These are phyloP conservation scores for Nothopassalora personata DNA, from an alignment of 2,329 filamentous ascomycete genomes.

Conservation along the genomic window DNA sequence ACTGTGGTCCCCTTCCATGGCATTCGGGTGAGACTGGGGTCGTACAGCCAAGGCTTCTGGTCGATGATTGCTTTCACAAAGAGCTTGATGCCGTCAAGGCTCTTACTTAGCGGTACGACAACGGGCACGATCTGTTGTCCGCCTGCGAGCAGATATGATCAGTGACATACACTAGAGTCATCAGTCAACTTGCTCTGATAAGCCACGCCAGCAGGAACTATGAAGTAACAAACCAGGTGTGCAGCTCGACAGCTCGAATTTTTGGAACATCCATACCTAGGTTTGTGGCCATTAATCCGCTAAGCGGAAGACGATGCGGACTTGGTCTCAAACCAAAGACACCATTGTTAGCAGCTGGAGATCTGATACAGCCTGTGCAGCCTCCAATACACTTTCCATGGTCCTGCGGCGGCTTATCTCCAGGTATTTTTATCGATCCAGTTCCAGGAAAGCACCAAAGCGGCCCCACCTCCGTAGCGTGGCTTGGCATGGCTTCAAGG, in stretches of 20 bases:
- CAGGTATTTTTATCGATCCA: too few relatives aligned
- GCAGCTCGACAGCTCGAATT: conserved; percentile 19
- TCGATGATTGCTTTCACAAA: conserved; percentile 52
- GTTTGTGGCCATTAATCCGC: conserved; percentile 37
- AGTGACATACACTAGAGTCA: not conserved
- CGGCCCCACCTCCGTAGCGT: too few relatives aligned
- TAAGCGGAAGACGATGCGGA: conserved; percentile 38
- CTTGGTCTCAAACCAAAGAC: conserved; percentile 44
- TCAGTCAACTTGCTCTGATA: too few relatives aligned
- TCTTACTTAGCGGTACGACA: conserved; percentile 52
- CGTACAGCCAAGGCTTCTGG: conserved; percentile 51
- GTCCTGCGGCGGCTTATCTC: too few relatives aligned
- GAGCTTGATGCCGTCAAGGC: conserved; percentile 47
- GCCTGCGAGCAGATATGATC: conserved; percentile 17
- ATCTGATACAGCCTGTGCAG: conserved; percentile 47
- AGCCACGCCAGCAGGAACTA: too few relatives aligned
- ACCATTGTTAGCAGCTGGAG: conserved; percentile 46
- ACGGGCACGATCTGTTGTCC: conserved; percentile 46
- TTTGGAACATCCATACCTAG: conserved; percentile 38
- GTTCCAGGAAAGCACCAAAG: too few relatives aligned
- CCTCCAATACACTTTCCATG: too few relatives aligned
- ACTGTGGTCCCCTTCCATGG: conserved; percentile 43
- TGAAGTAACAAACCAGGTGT: not conserved
- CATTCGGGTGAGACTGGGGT: conserved; percentile 55
- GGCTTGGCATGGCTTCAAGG: too few relatives aligned